These are phyloP conservation scores for Fusarium tjaetaba DNA, from an alignment of 2,329 filamentous ascomycete species.

Conservation along the genomic window DNA sequence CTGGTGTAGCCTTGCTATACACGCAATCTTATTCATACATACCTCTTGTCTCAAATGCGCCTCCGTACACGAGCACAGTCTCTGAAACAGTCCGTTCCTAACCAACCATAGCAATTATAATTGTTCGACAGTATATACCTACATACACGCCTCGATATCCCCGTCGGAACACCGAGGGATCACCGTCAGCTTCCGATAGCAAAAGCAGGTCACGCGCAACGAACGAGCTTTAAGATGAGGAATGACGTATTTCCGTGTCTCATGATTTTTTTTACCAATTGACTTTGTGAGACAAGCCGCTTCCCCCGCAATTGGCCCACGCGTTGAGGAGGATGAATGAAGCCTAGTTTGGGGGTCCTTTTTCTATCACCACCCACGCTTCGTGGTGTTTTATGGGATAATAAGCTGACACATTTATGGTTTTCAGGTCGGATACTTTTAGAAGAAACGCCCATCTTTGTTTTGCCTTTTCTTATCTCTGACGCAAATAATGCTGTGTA, in stretches of 20 bases:
- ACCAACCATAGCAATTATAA: conserved; percentile 4
- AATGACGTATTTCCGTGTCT: conserved; percentile 29
- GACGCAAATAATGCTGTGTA: neutral
- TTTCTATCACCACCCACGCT: conserved; percentile 12
- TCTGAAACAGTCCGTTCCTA: conserved; percentile 21
- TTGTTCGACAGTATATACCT: neutral
- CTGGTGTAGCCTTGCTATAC: conserved; percentile 1
- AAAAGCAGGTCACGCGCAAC: conserved; percentile 6
- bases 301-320: conserved; percentile 18
- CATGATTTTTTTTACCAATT: conserved; percentile 15
- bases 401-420: conserved; percentile 11
- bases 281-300: conserved; percentile 10
- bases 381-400: conserved; percentile 10
- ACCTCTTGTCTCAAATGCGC: neutral
- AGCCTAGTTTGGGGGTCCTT: neutral
- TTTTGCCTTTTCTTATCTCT: neutral
- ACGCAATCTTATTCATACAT: neutral
- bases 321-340: neutral
- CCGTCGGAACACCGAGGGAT: conserved; percentile 33
- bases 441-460: neutral
- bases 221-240: neutral
- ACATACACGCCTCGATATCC: conserved; percentile 19
- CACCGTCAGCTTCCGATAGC: neutral
- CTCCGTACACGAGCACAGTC: neutral
- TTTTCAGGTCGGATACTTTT: neutral